Conservation (phyloP, 2,329 filamentous ascomycete genomes). For the Zymoseptoria brevis region DNA sequence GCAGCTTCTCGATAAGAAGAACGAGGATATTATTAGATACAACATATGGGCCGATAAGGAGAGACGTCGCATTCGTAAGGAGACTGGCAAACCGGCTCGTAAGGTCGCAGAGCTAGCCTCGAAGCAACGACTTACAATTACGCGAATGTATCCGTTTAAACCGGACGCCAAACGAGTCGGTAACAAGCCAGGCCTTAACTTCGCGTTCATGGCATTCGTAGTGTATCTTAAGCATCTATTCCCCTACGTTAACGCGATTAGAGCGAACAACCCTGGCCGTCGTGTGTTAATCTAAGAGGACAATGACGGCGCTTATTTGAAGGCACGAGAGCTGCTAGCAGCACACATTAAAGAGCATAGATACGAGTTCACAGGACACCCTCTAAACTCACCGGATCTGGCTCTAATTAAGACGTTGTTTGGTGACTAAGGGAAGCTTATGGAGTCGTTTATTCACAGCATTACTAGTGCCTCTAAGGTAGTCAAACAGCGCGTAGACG, state of each 20-base stretch:
- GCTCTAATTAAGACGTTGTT: not conserved
- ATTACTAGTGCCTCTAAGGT: too few relatives aligned
- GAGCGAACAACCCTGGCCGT: not conserved
- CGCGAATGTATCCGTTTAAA: not conserved
- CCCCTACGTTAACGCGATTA: not conserved
- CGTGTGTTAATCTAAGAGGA: not conserved
- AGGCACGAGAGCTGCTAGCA: too few relatives aligned
- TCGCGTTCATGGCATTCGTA: not conserved
- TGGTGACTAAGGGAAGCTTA: not conserved
- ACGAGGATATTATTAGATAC: not conserved
- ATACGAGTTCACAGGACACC: too few relatives aligned
- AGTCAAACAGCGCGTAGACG: too few relatives aligned
- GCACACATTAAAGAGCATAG: too few relatives aligned
- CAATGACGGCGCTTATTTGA: too few relatives aligned
- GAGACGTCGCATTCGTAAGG: too few relatives aligned
- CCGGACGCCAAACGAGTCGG: not conserved
- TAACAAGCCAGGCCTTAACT: not conserved
- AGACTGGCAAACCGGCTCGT: too few relatives aligned
- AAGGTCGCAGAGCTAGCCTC: too few relatives aligned
- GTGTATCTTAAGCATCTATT: not conserved
- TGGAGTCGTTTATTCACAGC: too few relatives aligned
- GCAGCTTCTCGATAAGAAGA: not conserved
- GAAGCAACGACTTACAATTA: not conserved
- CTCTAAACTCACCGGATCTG: too few relatives aligned
- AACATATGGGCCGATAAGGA: too few relatives aligned